Evolutionary conservation across 2,329 filamentous ascomycete species (phyloP), one percentile per base, ranked within the genome.

Genomic region (Fusarium torulosum): DNA sequence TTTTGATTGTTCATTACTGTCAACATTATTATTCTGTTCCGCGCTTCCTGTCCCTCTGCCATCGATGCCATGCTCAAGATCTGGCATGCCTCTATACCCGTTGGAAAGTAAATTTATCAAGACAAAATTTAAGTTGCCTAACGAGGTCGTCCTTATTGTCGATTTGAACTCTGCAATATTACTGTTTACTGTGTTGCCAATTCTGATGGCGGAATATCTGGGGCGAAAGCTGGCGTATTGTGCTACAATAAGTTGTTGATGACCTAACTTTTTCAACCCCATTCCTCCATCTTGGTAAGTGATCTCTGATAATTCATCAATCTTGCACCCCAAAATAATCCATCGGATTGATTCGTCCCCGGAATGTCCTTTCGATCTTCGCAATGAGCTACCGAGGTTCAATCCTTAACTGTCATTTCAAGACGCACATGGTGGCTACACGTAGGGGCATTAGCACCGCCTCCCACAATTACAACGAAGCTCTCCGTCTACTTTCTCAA

Each of bases 401-500:
- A 6, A 47, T 49, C 17, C 37, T 38, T 19, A 46, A 27, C 21
- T 7, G 46, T 17, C 47, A 53, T 21, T 15, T 53, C 35, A 56
- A 40, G 53, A 38, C 45, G 20, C 42, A 31, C 14, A 19, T 37
- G 17, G 56, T 67, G 44, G 59, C 42, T 23, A 38, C 44, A 21
- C 57, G 19, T 8, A 52, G 67, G 33, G 35, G 60, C 25, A 53
- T 67, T 23, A 56, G 44, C 54, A 71, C 59, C 45, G 58, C 61
- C 42, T 54, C 72, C 8, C 82, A 79, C 61, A 79, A 78, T 21
- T 88, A 88, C 70, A 78, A 90, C 79, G 87, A 89, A 70, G 94
- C 94, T 37, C 88, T 97, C 38, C 78, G 84, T 53, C 89, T 90
- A 57, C 87, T 97, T 70, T 90, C 93, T 70, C 87, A 88, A 47